Percentiles rank a stretch among this genome's conserved stretches.
Conservation (phyloP, 352 stramenopile genomes). For the Phytophthora ohioensis region DNA sequence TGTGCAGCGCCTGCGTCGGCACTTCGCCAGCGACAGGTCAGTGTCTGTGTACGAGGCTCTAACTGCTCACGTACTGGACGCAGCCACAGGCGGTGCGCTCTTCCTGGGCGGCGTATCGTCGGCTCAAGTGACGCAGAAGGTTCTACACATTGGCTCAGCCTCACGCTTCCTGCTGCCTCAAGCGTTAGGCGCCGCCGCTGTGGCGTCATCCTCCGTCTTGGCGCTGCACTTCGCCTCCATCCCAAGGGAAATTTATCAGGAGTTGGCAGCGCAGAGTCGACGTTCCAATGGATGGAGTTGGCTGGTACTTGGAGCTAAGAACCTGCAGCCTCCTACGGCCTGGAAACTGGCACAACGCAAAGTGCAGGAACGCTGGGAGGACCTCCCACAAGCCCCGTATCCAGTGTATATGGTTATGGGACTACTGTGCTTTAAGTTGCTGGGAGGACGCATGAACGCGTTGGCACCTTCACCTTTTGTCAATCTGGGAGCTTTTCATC, state of each 20-base stretch:
- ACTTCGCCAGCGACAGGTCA: conserved; percentile 53
- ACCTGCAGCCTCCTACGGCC: conserved; percentile 36
- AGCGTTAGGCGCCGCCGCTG: conserved; percentile 46
- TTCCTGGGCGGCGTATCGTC: conserved; percentile 58
- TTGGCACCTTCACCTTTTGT: conserved; percentile 81
- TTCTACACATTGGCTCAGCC: conserved; percentile 53
- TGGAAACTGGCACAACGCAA: conserved; percentile 36
- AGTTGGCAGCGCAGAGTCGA: conserved; percentile 34
- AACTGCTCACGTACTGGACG: conserved; percentile 51
- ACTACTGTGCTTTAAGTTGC: conserved; percentile 77
- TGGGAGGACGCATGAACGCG: conserved; percentile 74
- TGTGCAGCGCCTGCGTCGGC: conserved; percentile 34
- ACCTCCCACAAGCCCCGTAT: conserved; percentile 58
- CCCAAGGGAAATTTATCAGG: conserved; percentile 52
- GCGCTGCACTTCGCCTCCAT: conserved; percentile 64
- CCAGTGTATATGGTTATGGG: conserved; percentile 78
- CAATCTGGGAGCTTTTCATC: conserved; percentile 81
- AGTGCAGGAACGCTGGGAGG: conserved; percentile 44
- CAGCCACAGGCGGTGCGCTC: conserved; percentile 54
- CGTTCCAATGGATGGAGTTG: conserved; percentile 26
- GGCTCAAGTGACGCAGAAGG: conserved; percentile 59
- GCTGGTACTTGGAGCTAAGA: conserved; percentile 34
- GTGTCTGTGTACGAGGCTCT: conserved; percentile 54
- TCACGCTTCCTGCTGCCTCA: conserved; percentile 54
- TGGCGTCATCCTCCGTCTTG: conserved; percentile 57